Conservation (phyloP, 225 moss, liverwort and hornwort species). For the Marchantia paleacea region DNA sequence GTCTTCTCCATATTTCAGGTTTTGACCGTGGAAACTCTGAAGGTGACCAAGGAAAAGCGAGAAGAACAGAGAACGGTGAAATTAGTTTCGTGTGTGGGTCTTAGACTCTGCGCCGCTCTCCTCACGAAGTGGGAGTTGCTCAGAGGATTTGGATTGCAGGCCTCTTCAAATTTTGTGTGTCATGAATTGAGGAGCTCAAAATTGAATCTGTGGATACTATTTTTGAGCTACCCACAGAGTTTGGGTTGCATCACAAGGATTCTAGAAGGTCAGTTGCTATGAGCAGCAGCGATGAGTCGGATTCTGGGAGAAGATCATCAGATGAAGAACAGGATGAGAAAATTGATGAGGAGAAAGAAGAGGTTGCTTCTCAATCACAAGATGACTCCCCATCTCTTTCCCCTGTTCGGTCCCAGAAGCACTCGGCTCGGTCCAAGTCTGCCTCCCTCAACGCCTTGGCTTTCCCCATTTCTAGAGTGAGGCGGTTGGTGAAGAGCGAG, state of each 20-base stretch:
- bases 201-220: background rate
- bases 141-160: background rate
- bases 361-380: constrained; percentile 21
- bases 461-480: constrained; percentile 93
- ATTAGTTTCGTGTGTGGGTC: background rate
- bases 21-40: background rate
- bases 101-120: background rate
- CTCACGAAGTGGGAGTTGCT: background rate
- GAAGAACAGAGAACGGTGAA: background rate
- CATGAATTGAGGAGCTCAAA: background rate
- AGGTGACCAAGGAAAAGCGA: background rate
- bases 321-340: constrained; percentile 18
- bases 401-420: constrained; percentile 8
- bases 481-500: constrained; percentile 91
- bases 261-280: background rate
- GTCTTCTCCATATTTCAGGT: background rate
- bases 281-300: constrained; percentile 38
- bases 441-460: constrained; percentile 51
- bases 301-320: constrained; percentile 31
- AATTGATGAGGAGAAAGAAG: constrained; percentile 26
- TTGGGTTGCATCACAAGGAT: background rate
- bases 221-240: background rate
- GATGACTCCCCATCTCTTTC: constrained; percentile 10
- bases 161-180: background rate
- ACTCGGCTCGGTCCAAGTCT: constrained; percentile 35